Base-by-base conservation (phyloP, 768 basidiomycete genomes). In the Gautieria morchelliformis region DNA sequence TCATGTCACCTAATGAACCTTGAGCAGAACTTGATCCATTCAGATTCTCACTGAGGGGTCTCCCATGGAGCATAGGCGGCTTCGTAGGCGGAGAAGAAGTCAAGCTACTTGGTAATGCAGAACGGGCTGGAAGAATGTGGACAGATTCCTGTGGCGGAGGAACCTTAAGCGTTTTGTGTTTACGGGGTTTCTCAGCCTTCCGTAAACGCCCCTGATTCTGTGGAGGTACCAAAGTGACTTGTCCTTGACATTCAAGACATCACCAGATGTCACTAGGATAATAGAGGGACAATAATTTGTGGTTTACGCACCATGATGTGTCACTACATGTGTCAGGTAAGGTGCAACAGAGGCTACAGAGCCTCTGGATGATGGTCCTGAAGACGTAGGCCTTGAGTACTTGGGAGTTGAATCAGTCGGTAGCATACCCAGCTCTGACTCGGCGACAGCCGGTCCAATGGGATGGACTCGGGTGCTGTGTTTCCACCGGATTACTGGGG, bases 291-390 rank as follows among this genome's bases (percentile, higher is more conserved):
- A 44, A n/a, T 17, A n/a, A n/a, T 22, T n/a, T 22, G 8, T n/a
- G 42, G 20, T 10, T 44, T 22, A 44, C 42, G 42, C 42, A 63
- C 76, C 79, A 67, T 75, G 78, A 68, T 79, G 80, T 52, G 73
- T 75, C 63, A 78, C 72, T 67, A 71, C 72, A 67, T 78, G 81
- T 56, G 81, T 74, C 59, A 80, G 77, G 74, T 81, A 84, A 59
- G 82, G 83, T 47, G 78, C 74, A 52, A 64, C 64, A 61, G n/a
- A 20, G 12, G 30, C 35, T 2, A 10, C 49, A 37, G 35, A 51
- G 20, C 11, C n/a, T 44, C 42, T 44, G 5, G 4, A 8, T n/a
- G n/a, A 17, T n/a, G 42, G 17, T 17, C 20, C 14, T n/a, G n/a
- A 17, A 44, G 42, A 44, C 8, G n/a, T 44, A 44, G 42, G 9